phyloP scores from a whole-genome alignment of 1,284 basidiomycete species.

The Sporisorium iseilematis-ciliati region DNA sequence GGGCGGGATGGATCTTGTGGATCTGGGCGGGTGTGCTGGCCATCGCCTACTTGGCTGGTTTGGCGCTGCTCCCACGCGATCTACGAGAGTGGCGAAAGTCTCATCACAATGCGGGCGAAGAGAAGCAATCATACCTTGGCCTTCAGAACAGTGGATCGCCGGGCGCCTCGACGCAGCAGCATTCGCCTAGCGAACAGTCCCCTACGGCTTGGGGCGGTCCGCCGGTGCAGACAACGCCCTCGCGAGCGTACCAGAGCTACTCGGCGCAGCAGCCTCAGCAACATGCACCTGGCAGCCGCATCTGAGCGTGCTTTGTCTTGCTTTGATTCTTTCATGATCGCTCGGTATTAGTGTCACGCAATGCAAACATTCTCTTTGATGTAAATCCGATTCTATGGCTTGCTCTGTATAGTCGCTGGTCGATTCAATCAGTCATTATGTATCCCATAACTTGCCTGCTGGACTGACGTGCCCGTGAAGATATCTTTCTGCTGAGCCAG shows the following conservation, averaged over 20 bases:
- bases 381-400: no score
- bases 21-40: constrained; percentile 47
- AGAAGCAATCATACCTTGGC: constrained; percentile 25
- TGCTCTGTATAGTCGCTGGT: no score
- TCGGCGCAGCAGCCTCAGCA: constrained; percentile 13
- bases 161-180: constrained; percentile 27
- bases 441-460: no score
- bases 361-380: background rate
- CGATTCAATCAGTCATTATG: no score
- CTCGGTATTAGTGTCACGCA: background rate
- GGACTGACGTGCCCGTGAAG: no score
- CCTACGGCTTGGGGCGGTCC: constrained; percentile 21
- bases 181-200: constrained; percentile 15
- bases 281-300: constrained; percentile 10
- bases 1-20: constrained; percentile 44
- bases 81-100: constrained; percentile 27
- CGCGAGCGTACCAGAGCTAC: constrained; percentile 27
- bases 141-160: constrained; percentile 16
- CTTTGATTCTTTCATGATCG: background rate
- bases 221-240: constrained; percentile 15
- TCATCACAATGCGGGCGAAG: background rate
- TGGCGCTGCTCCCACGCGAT: constrained; percentile 47
- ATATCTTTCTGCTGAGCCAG: no score
- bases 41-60: constrained; percentile 46
- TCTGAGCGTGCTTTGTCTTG: constrained; percentile 9